Percentiles rank a stretch among this genome's conserved stretches.
These are phyloP conservation scores for Claviceps fusiformis DNA, from an alignment of 2,329 filamentous ascomycete species.

Conservation along the genomic window DNA sequence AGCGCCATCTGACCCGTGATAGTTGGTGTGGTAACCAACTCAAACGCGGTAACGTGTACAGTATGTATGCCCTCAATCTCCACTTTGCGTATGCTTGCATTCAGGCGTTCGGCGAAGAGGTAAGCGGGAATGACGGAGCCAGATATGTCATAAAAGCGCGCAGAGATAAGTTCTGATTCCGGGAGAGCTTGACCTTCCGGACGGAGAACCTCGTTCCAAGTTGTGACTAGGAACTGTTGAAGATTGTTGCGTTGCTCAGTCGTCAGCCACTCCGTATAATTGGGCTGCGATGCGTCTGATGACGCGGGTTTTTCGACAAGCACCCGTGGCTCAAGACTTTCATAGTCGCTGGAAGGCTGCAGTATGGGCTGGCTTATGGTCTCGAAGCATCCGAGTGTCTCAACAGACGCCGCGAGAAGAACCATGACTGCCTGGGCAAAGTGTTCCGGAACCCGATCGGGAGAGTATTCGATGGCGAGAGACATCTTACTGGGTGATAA, in stretches of 20 bases:
- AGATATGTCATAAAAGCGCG: constrained; percentile 38
- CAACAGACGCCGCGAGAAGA: constrained; percentile 31
- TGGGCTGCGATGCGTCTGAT: constrained; percentile 6
- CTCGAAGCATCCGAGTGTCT: constrained; percentile 30
- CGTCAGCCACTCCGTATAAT: constrained; percentile 17
- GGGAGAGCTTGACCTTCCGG: constrained; percentile 25
- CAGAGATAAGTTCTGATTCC: constrained; percentile 27
- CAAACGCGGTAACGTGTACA: constrained; percentile 30
- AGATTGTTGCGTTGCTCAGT: constrained; percentile 26
- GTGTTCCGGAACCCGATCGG: constrained; percentile 25
- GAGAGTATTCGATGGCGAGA: constrained; percentile 32
- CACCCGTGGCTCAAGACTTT: constrained; percentile 24
- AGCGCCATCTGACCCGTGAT: constrained; percentile 36
- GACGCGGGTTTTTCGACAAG: constrained; percentile 20
- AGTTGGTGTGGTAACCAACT: constrained; percentile 36
- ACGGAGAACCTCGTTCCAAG: constrained; percentile 32
- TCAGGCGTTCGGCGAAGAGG: constrained; percentile 31
- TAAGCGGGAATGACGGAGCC: constrained; percentile 35
- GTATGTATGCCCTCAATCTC: constrained; percentile 23
- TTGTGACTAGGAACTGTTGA: constrained; percentile 26
- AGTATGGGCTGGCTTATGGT: constrained; percentile 32
- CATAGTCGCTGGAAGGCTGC: constrained; percentile 27
- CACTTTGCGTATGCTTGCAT: constrained; percentile 25
- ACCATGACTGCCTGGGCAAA: constrained; percentile 32
- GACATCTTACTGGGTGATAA: constrained; percentile 23